Evolutionary conservation across 345 rosid genomes (phyloP), one percentile per base, ranked within the genome.

Genomic region (Linum lewisii): DNA sequence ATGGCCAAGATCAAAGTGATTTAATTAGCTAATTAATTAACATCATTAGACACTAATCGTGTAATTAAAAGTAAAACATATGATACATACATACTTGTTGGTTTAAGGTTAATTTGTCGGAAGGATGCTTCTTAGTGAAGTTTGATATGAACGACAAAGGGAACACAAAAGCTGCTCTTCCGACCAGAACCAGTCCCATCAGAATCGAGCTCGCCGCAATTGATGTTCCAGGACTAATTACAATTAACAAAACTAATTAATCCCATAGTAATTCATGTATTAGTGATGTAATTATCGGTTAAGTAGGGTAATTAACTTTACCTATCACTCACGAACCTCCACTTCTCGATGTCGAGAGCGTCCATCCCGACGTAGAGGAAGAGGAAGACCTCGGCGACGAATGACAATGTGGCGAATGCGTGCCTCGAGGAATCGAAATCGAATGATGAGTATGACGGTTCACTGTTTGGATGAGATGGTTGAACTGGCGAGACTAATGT

Each of bases 341-440:
- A 89, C 67, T 86, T 93, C 73, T 89, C 95, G 1, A 93, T 93
- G 64, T 93, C 97, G 59, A 93, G 68, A 68, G 98, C 96, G 50
- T 92, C 98, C 99, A 92, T 92, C 47, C 99, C 99, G 71, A 92
- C 97, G 71, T 89, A 93, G 53, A 87, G 95, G 75, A 93, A 93
- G 70, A 93, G 85, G 77, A 89, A 93, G 59, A 89, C 83, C 87
- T 93, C 99, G 19, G 90, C 89, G 62, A 89, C 81, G 67, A 89
- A 89, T 20, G 99, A 93, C 70, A 87, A 60, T 54, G 95, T 86
- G 21, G 97, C 99, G 67, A 92, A 92, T 61, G 94, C 81, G 59
- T 86, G 97, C 82, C 97, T 89, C 76, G 64, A 59, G 60, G 45
- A 73, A 24, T 66, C 21, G 26, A 20, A 24, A 15, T 61, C 45